Percentiles rank a stretch among this genome's conserved stretches.
phyloP scores from a whole-genome alignment of 208 protist genomes.

The Trypanosoma cruzi region DNA sequence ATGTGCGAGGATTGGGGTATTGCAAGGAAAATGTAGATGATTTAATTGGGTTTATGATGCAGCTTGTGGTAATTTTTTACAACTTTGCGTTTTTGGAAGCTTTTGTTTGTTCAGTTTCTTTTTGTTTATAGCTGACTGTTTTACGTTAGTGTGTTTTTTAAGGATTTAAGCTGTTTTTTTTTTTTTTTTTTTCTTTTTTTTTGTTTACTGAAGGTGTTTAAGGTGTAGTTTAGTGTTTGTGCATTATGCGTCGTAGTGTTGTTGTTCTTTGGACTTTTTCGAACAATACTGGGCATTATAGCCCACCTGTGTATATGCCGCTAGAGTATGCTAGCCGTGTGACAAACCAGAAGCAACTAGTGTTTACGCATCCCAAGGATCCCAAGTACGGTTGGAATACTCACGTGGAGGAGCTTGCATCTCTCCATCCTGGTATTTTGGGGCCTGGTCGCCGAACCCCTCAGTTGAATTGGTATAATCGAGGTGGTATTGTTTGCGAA shows the following conservation, averaged over 20 bases:
- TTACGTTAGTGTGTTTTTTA: too few species aligned
- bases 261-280: conserved; percentile 60
- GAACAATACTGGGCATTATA: conserved; percentile 83
- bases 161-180: too few species aligned
- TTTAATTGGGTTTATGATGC: too few species aligned
- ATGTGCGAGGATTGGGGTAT: too few species aligned
- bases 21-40: too few species aligned
- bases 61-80: too few species aligned
- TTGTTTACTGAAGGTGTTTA: not conserved
- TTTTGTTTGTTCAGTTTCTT: too few species aligned
- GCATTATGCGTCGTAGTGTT: conserved; percentile 17
- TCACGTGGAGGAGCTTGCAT: conserved; percentile 70
- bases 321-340: conserved; percentile 85
- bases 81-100: too few species aligned
- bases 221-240: conserved; percentile 3
- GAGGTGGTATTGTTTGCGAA: conserved; percentile 87
- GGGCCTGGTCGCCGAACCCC: conserved; percentile 80
- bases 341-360: conserved; percentile 78
- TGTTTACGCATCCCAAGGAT: conserved; percentile 82
- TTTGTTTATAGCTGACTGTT: too few species aligned
- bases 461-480: conserved; percentile 75
- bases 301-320: conserved; percentile 86
- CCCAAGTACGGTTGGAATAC: conserved; percentile 90
- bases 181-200: too few species aligned
- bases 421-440: conserved; percentile 73